Conservation (phyloP, 2,329 filamentous ascomycete genomes). For the Colletotrichum abscissum region DNA sequence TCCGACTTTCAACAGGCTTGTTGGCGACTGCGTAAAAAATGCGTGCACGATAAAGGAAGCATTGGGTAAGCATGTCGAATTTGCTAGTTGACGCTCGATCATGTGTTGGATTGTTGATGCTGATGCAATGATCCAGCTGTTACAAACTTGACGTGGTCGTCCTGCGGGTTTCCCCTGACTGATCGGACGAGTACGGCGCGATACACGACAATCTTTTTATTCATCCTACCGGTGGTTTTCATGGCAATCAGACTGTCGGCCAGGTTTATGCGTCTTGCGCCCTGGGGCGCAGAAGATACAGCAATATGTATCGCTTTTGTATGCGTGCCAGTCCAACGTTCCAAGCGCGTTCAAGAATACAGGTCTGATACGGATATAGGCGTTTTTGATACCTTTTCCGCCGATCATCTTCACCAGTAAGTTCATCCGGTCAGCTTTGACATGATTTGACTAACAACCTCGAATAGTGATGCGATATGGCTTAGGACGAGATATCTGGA, state of each 20-base stretch:
- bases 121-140: not conserved
- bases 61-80: not conserved
- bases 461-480: not conserved
- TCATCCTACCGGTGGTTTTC: not conserved
- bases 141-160: not conserved
- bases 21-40: slow-evolving; percentile 4
- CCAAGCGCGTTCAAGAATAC: not conserved
- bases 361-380: not conserved
- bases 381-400: not conserved
- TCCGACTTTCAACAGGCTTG: slow-evolving; percentile 1
- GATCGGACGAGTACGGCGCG: not conserved
- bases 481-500: not conserved
- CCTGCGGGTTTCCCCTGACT: not conserved
- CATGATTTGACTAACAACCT: too few relatives aligned
- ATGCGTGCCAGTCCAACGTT: not conserved
- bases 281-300: not conserved
- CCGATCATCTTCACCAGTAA: not conserved
- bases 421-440: not conserved
- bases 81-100: not conserved
- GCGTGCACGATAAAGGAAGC: not conserved
- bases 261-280: not conserved
- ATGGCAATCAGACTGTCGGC: not conserved
- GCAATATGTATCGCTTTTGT: not conserved
- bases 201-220: not conserved
- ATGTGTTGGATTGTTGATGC: not conserved